These are phyloP conservation scores for Ascosphaera aggregata DNA, from an alignment of 2,329 filamentous ascomycete genomes.

Conservation along the genomic window DNA sequence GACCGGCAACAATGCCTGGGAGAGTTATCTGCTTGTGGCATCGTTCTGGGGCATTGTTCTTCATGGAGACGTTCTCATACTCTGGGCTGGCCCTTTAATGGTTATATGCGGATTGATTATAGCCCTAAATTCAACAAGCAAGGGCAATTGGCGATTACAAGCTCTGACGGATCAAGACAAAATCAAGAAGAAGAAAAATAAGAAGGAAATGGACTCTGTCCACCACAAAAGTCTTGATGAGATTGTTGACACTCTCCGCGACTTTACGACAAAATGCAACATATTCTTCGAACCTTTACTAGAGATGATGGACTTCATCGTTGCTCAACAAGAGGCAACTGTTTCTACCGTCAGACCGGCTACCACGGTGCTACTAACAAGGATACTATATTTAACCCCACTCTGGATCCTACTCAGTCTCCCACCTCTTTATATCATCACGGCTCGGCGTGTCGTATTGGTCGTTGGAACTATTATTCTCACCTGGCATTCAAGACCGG, in stretches of 20 bases:
- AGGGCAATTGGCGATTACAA: background rate
- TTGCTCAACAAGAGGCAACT: constrained; percentile 71
- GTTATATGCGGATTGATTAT: constrained; percentile 58
- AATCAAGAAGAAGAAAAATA: constrained; percentile 30
- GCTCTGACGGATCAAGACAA: background rate
- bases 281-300: constrained; percentile 75
- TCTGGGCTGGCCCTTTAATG: constrained; percentile 61
- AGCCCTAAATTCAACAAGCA: constrained; percentile 60
- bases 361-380: constrained; percentile 68
- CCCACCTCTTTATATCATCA: constrained; percentile 64
- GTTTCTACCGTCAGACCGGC: constrained; percentile 79
- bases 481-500: constrained; percentile 79
- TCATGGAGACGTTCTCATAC: constrained; percentile 66
- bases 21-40: constrained; percentile 76
- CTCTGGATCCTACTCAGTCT: constrained; percentile 69
- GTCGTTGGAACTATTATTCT: constrained; percentile 65
- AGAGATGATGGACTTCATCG: constrained; percentile 77
- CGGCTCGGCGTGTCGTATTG: constrained; percentile 63
- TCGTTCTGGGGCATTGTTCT: constrained; percentile 68
- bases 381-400: constrained; percentile 69
- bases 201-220: constrained; percentile 41
- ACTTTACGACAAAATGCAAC: constrained; percentile 80
- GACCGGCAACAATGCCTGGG: constrained; percentile 86
- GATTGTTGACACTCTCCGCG: constrained; percentile 80
- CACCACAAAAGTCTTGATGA: constrained; percentile 92